These are phyloP conservation scores for Corinectria fuckeliana DNA, from an alignment of 2,329 filamentous ascomycete genomes.

Conservation along the genomic window DNA sequence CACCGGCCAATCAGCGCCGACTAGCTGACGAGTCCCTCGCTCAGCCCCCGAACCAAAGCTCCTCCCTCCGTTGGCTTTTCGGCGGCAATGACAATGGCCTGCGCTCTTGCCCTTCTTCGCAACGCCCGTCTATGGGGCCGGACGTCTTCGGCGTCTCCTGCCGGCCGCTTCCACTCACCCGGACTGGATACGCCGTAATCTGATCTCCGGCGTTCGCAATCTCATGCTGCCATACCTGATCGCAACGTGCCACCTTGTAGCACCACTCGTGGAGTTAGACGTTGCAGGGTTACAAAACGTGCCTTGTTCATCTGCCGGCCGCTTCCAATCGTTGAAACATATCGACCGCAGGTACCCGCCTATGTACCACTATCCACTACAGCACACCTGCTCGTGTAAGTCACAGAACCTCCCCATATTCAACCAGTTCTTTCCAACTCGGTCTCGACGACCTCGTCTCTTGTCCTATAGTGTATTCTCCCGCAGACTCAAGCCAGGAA, in stretches of 20 bases:
- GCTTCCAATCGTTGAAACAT: not conserved
- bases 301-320: not conserved
- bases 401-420: not conserved
- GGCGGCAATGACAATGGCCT: not conserved
- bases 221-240: not conserved
- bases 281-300: not conserved
- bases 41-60: slow-evolving; percentile 21
- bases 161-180: slow-evolving; percentile 14
- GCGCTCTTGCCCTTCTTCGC: not conserved
- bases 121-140: slow-evolving; percentile 15
- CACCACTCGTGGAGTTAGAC: not conserved
- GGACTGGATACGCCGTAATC: not conserved
- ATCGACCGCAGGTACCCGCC: not conserved
- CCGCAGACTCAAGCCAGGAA: slow-evolving; percentile 46
- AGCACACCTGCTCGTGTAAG: not conserved
- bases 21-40: slow-evolving; percentile 45
- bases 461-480: no score
- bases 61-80: not conserved
- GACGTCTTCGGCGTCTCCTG: slow-evolving; percentile 26
- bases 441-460: not conserved
- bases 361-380: not conserved
- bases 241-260: not conserved
- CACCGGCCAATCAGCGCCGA: slow-evolving; percentile 38
- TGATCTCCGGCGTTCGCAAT: not conserved
- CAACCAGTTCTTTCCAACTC: not conserved